These are phyloP conservation scores for Nitzschia sp. DNA, from an alignment of 108 stramenopile genomes.

Conservation along the genomic window DNA sequence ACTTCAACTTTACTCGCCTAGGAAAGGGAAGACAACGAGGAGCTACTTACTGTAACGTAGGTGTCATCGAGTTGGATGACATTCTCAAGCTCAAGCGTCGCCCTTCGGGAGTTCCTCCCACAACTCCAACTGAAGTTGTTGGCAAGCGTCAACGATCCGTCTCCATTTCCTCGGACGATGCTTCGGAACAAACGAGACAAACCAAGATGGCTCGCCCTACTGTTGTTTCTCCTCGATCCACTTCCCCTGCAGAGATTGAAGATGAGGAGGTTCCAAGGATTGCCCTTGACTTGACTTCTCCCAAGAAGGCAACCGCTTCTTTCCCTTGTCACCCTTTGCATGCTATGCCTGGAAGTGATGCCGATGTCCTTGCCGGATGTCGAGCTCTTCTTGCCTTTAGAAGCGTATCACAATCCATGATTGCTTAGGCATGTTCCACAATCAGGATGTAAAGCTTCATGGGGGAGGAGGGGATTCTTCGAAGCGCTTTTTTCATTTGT, in stretches of 20 bases:
- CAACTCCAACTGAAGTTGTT: background rate
- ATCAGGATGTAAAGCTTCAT: no score
- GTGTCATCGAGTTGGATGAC: conserved; percentile 68
- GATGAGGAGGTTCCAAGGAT: conserved; percentile 11
- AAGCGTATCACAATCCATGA: background rate
- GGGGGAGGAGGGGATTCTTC: no score
- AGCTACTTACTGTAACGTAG: conserved; percentile 75
- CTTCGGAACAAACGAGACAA: background rate
- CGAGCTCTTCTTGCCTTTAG: conserved; percentile 44
- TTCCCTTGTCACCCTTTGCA: background rate
- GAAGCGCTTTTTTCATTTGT: no score
- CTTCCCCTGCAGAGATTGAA: background rate
- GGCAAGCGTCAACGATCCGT: conserved; percentile 1
- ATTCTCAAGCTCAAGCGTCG: conserved; percentile 71
- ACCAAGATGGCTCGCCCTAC: conserved; percentile 10
- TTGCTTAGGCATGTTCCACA: background rate
- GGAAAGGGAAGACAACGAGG: conserved; percentile 71
- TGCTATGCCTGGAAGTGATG: conserved; percentile 19
- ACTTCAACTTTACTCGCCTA: conserved; percentile 76
- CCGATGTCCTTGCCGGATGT: conserved; percentile 55
- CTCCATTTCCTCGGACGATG: conserved; percentile 4
- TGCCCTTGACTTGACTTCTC: conserved; percentile 33
- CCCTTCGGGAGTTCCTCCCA: conserved; percentile 2
- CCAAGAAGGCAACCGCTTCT: conserved; percentile 3
- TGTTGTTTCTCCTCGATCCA: background rate